Base-by-base conservation (phyloP, 306 rosid genomes). In the Vigna radiata region DNA sequence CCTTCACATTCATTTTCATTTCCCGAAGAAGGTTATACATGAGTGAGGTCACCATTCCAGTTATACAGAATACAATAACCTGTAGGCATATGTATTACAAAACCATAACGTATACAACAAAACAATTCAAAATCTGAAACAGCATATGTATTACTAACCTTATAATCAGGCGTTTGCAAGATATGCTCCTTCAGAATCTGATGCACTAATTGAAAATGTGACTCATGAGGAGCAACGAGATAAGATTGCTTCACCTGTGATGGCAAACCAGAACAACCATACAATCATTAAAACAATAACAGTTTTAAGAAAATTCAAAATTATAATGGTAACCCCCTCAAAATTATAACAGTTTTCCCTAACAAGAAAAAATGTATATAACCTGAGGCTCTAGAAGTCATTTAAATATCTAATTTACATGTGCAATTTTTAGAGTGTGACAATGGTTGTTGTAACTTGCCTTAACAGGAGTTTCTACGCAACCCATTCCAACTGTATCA, bases 1-100 rank as follows among this genome's bases (percentile, higher is more conserved):
- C 98, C 88, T 87, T 87, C 23, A 92, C 97, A 27, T 92, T 95
- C 92, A 95, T 85, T 88, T 87, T 92, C 98, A 95, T 83, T 79
- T 89, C 97, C 41, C 86, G 97, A 37, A 95, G 89, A 82, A 95
- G 79, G 73, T 77, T 80, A 79, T 80, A 90, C 66, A 88, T 29
- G 63, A 95, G 96, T 66, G 97, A 89, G 21, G 97, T 89, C 75
- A 90, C 90, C 96, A 90, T 92, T 80, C 90, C 95, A 67, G 96
- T 80, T 19, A 88, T 56, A 83, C 98, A 95, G 84, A 95, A 95
- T 81, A 95, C 91, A 83, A 95, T 85, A 83, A 92, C 91, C 98
- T 95, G 96, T 54, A 77, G 27, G 75, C 60, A 70, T 83, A 58
- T 43, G 43, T 67, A 79, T 63, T 70, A 3, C 79, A 82, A 79